A percentile compares a stretch with the other conserved stretches of the same genome.
phyloP scores from a whole-genome alignment of 2,329 filamentous ascomycete species.

The Zarea fungicola region DNA sequence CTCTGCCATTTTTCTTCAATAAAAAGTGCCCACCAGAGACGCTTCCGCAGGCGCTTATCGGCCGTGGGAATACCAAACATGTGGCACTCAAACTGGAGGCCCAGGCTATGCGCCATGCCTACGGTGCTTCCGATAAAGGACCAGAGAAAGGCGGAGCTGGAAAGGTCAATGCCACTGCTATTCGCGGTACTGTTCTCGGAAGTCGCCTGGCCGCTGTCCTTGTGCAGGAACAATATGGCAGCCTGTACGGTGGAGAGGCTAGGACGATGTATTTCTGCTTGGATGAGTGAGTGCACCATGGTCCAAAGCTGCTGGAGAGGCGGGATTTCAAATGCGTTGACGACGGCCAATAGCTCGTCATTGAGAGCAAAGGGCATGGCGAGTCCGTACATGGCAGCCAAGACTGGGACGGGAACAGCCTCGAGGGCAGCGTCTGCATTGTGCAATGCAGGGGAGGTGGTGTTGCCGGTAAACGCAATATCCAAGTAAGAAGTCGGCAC shows the following conservation, averaged over 20 bases:
- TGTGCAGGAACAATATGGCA: constrained; percentile 14
- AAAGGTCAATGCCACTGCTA: constrained; percentile 11
- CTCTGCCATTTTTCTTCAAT: constrained; percentile 33
- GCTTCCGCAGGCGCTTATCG: constrained; percentile 31
- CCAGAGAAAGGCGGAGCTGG: constrained; percentile 31
- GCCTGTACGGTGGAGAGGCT: constrained; percentile 11
- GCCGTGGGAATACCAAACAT: constrained; percentile 32
- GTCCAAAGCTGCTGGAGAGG: constrained; percentile 9
- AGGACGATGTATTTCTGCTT: constrained; percentile 9
- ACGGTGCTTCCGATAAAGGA: constrained; percentile 31
- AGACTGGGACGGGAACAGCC: constrained; percentile 8
- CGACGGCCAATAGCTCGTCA: constrained; percentile 12
- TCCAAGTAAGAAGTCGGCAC: constrained; percentile 13
- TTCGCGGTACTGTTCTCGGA: not conserved
- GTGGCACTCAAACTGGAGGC: constrained; percentile 31
- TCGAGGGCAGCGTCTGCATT: not conserved
- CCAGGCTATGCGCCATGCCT: constrained; percentile 28
- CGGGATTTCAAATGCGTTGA: constrained; percentile 6
- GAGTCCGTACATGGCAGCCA: constrained; percentile 15
- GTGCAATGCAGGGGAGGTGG: not conserved
- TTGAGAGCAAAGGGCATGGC: constrained; percentile 15
- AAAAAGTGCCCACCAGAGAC: constrained; percentile 36
- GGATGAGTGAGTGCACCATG: constrained; percentile 11
- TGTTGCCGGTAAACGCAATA: not conserved
- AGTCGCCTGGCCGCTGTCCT: not conserved